These are phyloP conservation scores for Colletotrichum noveboracense DNA, from an alignment of 2,329 filamentous ascomycete genomes.

Conservation along the genomic window DNA sequence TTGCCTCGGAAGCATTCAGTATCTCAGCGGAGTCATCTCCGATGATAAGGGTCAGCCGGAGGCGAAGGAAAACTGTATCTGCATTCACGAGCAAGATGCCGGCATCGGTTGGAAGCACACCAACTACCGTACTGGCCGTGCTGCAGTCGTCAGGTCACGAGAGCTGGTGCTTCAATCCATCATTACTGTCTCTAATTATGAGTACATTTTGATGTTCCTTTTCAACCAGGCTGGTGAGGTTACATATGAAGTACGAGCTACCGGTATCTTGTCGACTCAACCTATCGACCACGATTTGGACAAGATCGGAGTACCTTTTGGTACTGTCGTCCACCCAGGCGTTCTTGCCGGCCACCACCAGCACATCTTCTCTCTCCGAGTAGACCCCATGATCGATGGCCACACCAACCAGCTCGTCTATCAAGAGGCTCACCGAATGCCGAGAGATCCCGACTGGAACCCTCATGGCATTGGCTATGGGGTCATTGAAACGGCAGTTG, in stretches of 20 bases:
- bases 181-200: slow-evolving; percentile 74
- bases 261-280: slow-evolving; percentile 65
- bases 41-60: slow-evolving; percentile 59
- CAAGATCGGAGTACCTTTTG: slow-evolving; percentile 53
- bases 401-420: slow-evolving; percentile 60
- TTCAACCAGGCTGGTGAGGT: slow-evolving; percentile 69
- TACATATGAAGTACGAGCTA: slow-evolving; percentile 66
- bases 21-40: slow-evolving; percentile 55
- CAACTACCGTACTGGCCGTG: slow-evolving; percentile 68
- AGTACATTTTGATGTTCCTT: slow-evolving; percentile 70
- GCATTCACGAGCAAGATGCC: slow-evolving; percentile 72
- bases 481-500: slow-evolving; percentile 8
- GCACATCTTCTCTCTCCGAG: slow-evolving; percentile 74
- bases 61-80: slow-evolving; percentile 64
- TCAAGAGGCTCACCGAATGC: slow-evolving; percentile 32
- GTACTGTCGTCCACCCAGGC: slow-evolving; percentile 66
- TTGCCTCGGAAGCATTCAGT: slow-evolving; percentile 70
- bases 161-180: slow-evolving; percentile 72
- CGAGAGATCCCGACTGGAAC: slow-evolving; percentile 12
- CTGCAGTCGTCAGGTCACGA: slow-evolving; percentile 65
- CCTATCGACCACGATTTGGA: slow-evolving; percentile 59
- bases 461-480: slow-evolving; percentile 18
- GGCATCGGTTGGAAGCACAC: slow-evolving; percentile 76
- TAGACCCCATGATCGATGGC: slow-evolving; percentile 68
- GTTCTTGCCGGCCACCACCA: slow-evolving; percentile 63